Conservation (phyloP, 805 yeast genomes). For the Priceomyces carsonii region DNA sequence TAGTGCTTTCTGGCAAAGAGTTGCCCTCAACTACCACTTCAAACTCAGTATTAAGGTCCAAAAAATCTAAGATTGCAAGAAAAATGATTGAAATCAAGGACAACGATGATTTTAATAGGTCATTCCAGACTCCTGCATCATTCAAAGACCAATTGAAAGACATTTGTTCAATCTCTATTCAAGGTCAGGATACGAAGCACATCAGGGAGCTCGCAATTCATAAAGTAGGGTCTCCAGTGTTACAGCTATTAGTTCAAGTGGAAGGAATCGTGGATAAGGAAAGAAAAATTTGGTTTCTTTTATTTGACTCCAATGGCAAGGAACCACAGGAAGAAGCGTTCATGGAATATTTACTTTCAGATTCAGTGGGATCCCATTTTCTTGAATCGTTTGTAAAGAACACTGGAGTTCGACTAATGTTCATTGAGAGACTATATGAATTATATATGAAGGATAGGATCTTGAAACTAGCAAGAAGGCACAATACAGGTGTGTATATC, state of each 20-base stretch:
- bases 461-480: slow-evolving; percentile 72
- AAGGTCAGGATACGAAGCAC: slow-evolving; percentile 31
- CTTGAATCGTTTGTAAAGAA: slow-evolving; percentile 68
- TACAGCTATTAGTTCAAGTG: slow-evolving; percentile 73
- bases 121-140: slow-evolving; percentile 68
- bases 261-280: slow-evolving; percentile 81
- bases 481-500: slow-evolving; percentile 81
- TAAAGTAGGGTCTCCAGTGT: slow-evolving; percentile 82
- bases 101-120: slow-evolving; percentile 64
- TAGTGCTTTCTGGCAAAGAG: slow-evolving; percentile 74
- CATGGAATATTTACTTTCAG: slow-evolving; percentile 80
- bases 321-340: slow-evolving; percentile 72
- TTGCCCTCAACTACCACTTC: slow-evolving; percentile 71
- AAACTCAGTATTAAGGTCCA: slow-evolving; percentile 76
- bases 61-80: slow-evolving; percentile 83
- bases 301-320: slow-evolving; percentile 56
- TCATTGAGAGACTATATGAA: slow-evolving; percentile 67
- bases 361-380: slow-evolving; percentile 93
- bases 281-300: slow-evolving; percentile 65
- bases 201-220: slow-evolving; percentile 77
- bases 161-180: slow-evolving; percentile 43
- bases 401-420: slow-evolving; percentile 61
- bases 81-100: slow-evolving; percentile 89
- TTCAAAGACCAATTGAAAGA: slow-evolving; percentile 62
- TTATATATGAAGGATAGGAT: slow-evolving; percentile 75